phyloP scores from a whole-genome alignment of 1,139 yeast species.

The Wickerhamiella infanticola region DNA sequence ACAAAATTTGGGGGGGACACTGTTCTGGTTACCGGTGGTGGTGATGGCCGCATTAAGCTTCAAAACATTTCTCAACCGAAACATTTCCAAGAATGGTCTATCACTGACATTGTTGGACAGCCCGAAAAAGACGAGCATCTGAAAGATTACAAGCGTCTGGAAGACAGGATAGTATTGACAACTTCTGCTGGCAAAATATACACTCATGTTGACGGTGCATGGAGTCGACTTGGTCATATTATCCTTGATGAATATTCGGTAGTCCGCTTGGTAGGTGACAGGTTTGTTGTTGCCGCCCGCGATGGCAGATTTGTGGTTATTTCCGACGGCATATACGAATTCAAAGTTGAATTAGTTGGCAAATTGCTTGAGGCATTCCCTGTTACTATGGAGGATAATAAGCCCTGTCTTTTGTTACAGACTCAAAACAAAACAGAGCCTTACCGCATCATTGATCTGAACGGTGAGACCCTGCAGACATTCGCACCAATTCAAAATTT shows the following conservation, averaged over 20 bases:
- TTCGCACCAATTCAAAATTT: background rate
- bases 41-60: conserved; percentile 35
- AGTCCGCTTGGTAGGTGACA: background rate
- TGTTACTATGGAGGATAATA: background rate
- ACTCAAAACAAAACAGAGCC: conserved; percentile 54
- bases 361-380: background rate
- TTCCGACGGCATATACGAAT: background rate
- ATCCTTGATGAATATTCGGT: conserved; percentile 4
- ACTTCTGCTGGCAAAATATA: conserved; percentile 47
- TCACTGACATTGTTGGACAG: conserved; percentile 20
- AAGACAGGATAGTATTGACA: conserved; percentile 31
- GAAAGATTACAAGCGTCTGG: conserved; percentile 42
- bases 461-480: background rate
- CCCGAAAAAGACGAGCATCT: conserved; percentile 37
- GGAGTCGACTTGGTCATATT: background rate
- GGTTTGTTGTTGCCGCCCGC: conserved; percentile 2
- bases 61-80: conserved; percentile 30
- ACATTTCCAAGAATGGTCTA: conserved; percentile 21
- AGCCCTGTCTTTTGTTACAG: conserved; percentile 31
- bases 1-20: conserved; percentile 14
- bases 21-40: conserved; percentile 34
- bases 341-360: background rate
- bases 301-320: conserved; percentile 2
- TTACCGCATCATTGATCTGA: conserved; percentile 22
- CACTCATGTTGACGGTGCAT: conserved; percentile 1